These are phyloP conservation scores for Trifolium fragiferum DNA, from an alignment of 306 rosid species.

Conservation along the genomic window DNA sequence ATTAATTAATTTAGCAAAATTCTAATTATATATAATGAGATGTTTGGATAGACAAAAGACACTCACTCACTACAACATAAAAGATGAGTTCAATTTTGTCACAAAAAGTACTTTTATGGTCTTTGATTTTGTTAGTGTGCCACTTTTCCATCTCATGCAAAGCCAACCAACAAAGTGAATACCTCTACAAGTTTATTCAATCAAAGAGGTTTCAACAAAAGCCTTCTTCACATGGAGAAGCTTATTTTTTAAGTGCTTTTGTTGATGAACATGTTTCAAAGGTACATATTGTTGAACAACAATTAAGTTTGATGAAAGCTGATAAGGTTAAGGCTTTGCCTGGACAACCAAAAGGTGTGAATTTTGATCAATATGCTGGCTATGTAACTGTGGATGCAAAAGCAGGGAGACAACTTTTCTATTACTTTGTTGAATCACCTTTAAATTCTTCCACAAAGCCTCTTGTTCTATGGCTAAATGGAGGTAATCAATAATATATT, in stretches of 20 bases:
- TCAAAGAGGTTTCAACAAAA: slow-evolving; percentile 29
- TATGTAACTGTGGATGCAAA: slow-evolving; percentile 43
- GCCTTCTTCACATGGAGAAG: background rate
- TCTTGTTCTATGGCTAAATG: slow-evolving; percentile 51
- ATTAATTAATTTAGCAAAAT: background rate
- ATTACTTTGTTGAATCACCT: slow-evolving; percentile 53
- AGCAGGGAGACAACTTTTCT: slow-evolving; percentile 39
- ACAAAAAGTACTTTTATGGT: slow-evolving; percentile 4
- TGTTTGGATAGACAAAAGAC: background rate
- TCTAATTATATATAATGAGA: background rate
- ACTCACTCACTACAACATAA: background rate
- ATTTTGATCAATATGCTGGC: slow-evolving; percentile 50
- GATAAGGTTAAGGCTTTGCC: slow-evolving; percentile 47
- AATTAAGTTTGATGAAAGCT: slow-evolving; percentile 22
- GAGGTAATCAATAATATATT: slow-evolving; percentile 37
- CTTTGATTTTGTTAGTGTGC: slow-evolving; percentile 18
- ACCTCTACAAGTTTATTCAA: slow-evolving; percentile 38
- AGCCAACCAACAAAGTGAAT: slow-evolving; percentile 38
- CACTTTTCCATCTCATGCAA: slow-evolving; percentile 36
- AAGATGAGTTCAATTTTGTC: slow-evolving; percentile 24
- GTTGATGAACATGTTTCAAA: background rate
- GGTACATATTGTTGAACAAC: slow-evolving; percentile 18
- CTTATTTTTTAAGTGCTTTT: slow-evolving; percentile 1
- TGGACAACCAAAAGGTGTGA: slow-evolving; percentile 45
- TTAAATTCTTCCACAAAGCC: slow-evolving; percentile 44